Base-by-base conservation (phyloP, 2,329 filamentous ascomycete genomes). In the Aspergillus fumigatus region DNA sequence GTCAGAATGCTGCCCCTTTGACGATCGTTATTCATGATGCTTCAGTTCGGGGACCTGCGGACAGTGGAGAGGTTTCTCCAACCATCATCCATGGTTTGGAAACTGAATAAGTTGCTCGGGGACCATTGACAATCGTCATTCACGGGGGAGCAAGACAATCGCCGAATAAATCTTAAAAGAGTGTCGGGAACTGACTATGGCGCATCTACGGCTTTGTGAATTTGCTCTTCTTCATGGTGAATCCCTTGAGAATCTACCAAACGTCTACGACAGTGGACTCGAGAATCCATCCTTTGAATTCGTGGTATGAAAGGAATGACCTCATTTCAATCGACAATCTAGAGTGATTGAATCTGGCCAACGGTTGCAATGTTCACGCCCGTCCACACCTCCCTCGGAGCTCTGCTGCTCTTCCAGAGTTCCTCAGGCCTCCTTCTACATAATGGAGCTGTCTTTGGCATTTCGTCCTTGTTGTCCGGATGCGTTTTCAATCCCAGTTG, bases 381-480 rank as follows among this genome's bases (percentile, higher is more conserved):
- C 0, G 53, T 82, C 26, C 75, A 82, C 60, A 81, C 80, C 14
- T 74, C 76, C 5, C 64, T 82, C 10, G 80, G 80, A 19, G 79
- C 80, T 2, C 51, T 82, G 11, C 67, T 83, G 53, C 72, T 83
- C 50, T 79, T 79, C 55, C 78, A 81, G 63, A 75, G 78, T 48
- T 80, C 80, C 0, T 78, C 77, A 21, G 73, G 75, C 21, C 71
- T 82, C 0, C 76, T 83, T 17, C 67, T 78, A 51, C 77, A 81
- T 50, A 82, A 80, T 71, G 80, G 80, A n/a, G 69, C 71, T 2
- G 69, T 82, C 4, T 73, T 83, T 56, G 80, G 80, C 7, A 76
- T 77, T 48, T 82, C 80, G 3, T 79, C 77, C 5, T 70, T 80
- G 9, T 60, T 82, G 23, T 73, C 77, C 2, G 71, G 72, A 3